phyloP scores from a whole-genome alignment of 768 basidiomycete genomes.

The Imleria badia region DNA sequence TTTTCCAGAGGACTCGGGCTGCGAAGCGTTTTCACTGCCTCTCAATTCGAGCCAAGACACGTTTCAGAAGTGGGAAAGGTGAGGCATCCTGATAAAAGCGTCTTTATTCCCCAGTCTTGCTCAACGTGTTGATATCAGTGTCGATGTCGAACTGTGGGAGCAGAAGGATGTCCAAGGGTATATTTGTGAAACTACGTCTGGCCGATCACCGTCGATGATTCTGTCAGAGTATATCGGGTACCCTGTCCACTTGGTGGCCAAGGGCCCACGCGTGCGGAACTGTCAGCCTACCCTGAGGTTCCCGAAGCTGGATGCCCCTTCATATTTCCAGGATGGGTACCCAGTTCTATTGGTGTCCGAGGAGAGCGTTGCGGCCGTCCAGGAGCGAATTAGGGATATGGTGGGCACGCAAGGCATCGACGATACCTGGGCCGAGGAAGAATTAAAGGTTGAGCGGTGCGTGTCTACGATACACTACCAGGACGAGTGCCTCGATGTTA shows the following conservation, averaged over 20 bases:
- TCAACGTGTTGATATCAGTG: constrained; percentile 33
- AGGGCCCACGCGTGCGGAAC: constrained; percentile 56
- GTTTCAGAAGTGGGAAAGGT: constrained; percentile 58
- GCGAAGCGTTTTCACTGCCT: constrained; percentile 58
- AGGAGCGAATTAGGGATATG: constrained; percentile 45
- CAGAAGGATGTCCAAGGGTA: constrained; percentile 59
- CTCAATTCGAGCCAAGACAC: constrained; percentile 51
- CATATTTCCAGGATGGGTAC: constrained; percentile 69
- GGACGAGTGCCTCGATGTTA: background rate
- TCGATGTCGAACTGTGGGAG: constrained; percentile 54
- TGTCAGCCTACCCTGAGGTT: constrained; percentile 53
- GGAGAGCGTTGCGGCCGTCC: constrained; percentile 58
- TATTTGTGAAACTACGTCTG: constrained; percentile 49
- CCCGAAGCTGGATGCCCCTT: constrained; percentile 55
- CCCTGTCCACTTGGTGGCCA: constrained; percentile 63
- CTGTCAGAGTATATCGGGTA: constrained; percentile 63
- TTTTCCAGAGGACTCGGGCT: constrained; percentile 60
- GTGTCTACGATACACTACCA: constrained; percentile 12
- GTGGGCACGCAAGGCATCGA: constrained; percentile 48
- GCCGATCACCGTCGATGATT: constrained; percentile 49
- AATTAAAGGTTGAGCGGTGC: constrained; percentile 59
- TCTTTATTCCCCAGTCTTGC: background rate
- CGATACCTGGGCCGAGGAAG: constrained; percentile 53
- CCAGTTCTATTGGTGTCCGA: constrained; percentile 67
- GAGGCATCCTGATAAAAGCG: constrained; percentile 20